phyloP scores from a whole-genome alignment of 495 filamentous ascomycete species.

The Arthonia radiata region DNA sequence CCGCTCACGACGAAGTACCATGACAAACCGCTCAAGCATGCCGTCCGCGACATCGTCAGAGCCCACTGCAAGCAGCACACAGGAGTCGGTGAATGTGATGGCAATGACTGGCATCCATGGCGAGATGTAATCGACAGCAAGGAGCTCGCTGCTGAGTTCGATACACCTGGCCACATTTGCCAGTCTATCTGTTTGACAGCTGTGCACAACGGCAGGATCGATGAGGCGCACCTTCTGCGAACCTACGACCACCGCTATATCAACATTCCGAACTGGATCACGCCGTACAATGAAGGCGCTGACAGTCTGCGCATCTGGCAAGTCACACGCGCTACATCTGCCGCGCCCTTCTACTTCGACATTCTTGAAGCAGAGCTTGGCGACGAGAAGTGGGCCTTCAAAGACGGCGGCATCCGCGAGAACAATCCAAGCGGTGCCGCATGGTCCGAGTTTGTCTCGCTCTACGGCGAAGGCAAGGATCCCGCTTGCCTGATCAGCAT shows the following conservation, averaged over 20 bases:
- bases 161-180: slow-evolving; percentile 5
- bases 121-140: too few species aligned
- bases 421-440: slow-evolving; percentile 18
- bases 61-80: slow-evolving; percentile 12
- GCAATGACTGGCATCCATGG: slow-evolving; percentile 17
- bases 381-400: slow-evolving; percentile 11
- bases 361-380: slow-evolving; percentile 14
- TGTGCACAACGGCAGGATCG: slow-evolving; percentile 14
- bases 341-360: slow-evolving; percentile 26
- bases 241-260: slow-evolving; percentile 16
- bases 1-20: slow-evolving; percentile 19
- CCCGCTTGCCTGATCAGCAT: slow-evolving; percentile 14
- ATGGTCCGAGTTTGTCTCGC: slow-evolving; percentile 14
- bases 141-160: too few species aligned
- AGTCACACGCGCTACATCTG: slow-evolving; percentile 26
- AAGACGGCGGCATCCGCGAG: slow-evolving; percentile 19
- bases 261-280: slow-evolving; percentile 14
- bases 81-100: slow-evolving; percentile 9
- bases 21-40: slow-evolving; percentile 17
- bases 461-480: slow-evolving; percentile 10
- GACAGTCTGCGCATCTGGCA: slow-evolving; percentile 21
- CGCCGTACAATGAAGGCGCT: slow-evolving; percentile 17
- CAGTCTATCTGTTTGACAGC: slow-evolving; percentile 16
- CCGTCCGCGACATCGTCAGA: slow-evolving; percentile 16
- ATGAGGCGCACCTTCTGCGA: slow-evolving; percentile 16